A percentile compares a stretch with the other conserved stretches of the same genome.
phyloP scores from a whole-genome alignment of 164 flowering plant genomes.

The Dillenia turbinata region DNA sequence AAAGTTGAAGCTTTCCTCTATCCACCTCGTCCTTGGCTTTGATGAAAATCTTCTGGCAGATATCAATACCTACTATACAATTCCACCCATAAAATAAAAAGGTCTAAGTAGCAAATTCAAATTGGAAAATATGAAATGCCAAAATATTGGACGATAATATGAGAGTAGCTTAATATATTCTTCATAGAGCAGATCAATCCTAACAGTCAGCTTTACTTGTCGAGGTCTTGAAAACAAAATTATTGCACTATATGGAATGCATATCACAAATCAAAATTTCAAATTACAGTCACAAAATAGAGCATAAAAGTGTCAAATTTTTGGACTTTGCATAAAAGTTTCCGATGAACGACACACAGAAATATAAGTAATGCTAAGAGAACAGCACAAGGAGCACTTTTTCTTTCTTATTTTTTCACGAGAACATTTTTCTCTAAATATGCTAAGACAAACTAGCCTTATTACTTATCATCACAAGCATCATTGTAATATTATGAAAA shows the following conservation, averaged over 20 bases:
- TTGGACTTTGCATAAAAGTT: too few species aligned
- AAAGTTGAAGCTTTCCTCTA: slow-evolving; percentile 22
- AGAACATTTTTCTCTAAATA: slow-evolving; percentile 95
- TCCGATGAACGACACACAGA: slow-evolving; percentile 90
- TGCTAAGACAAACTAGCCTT: too few species aligned
- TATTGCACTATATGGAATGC: too few species aligned
- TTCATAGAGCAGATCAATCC: slow-evolving; percentile 77
- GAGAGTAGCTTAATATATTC: slow-evolving; percentile 69
- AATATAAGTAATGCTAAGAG: slow-evolving; percentile 31
- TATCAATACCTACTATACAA: slow-evolving; percentile 85
- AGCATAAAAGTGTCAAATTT: too few species aligned
- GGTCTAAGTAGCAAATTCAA: not conserved
- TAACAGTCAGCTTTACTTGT: slow-evolving; percentile 91
- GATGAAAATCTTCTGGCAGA: slow-evolving; percentile 52
- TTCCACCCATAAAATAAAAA: slow-evolving; percentile 10
- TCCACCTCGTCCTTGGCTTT: slow-evolving; percentile 25
- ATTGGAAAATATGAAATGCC: not conserved
- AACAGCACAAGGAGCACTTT: too few species aligned
- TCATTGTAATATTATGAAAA: too few species aligned
- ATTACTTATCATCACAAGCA: too few species aligned
- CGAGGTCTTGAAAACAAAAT: too few species aligned
- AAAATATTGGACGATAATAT: slow-evolving; percentile 5
- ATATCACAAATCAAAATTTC: too few species aligned
- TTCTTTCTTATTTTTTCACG: too few species aligned
- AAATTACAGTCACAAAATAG: too few species aligned